Percentiles rank a stretch among this genome's conserved stretches.
phyloP scores from a whole-genome alignment of 768 basidiomycete genomes.

The Suillus fuscotomentosus region DNA sequence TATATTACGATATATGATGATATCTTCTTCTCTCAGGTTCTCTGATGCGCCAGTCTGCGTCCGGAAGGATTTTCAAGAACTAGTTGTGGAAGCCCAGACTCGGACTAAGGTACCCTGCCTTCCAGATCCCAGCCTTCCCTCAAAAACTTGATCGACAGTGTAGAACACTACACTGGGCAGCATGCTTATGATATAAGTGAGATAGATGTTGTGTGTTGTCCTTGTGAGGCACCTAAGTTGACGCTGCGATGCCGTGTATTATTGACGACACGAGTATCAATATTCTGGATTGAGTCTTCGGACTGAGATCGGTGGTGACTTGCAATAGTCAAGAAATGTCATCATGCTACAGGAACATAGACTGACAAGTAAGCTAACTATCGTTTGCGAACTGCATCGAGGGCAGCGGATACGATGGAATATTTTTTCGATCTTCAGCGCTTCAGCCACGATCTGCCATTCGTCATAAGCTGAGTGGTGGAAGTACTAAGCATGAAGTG shows the following conservation, averaged over 20 bases:
- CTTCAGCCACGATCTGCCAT: not conserved
- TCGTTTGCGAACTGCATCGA: not conserved
- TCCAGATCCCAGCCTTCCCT: not conserved
- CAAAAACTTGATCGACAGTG: not conserved
- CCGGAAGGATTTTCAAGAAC: not conserved
- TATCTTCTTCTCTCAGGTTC: too few relatives aligned
- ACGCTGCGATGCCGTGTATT: not conserved
- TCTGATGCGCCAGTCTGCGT: too few relatives aligned
- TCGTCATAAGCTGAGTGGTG: not conserved
- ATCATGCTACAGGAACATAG: not conserved
- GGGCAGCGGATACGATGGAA: not conserved
- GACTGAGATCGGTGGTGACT: not conserved
- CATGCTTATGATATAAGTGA: not conserved
- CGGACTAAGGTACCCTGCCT: not conserved
- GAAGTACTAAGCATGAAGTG: not conserved
- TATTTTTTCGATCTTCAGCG: not conserved
- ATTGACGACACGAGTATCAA: not conserved
- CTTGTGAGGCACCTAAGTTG: not conserved
- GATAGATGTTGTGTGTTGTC: not conserved
- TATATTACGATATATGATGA: too few relatives aligned
- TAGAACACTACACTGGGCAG: not conserved
- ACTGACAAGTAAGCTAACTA: not conserved
- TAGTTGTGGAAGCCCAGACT: not conserved
- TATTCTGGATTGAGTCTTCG: not conserved
- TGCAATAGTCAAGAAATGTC: not conserved